Percentiles rank a stretch among this genome's conserved stretches.
Evolutionary conservation across 306 rosid genomes (phyloP).

Genomic region (Senna tora): DNA sequence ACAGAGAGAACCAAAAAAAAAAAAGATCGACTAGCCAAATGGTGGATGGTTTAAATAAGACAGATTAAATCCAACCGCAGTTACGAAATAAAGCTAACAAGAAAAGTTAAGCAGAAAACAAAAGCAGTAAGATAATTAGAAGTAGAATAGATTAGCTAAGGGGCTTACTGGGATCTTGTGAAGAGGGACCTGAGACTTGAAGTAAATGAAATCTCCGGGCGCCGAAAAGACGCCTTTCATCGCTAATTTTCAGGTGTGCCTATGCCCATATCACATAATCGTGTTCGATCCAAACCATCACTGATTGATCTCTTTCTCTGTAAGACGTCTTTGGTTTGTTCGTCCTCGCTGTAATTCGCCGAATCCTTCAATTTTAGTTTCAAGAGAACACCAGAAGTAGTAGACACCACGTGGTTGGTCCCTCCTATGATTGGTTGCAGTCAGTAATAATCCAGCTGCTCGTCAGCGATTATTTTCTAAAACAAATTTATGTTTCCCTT

Average conservation of each 20-base stretch:
- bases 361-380: not conserved
- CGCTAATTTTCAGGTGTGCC: constrained; percentile 41
- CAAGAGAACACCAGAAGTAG: not conserved
- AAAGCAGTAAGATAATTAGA: not conserved
- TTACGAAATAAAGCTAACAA: constrained; percentile 10
- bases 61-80: constrained; percentile 6
- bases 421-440: not conserved
- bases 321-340: not conserved
- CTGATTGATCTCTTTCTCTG: not conserved
- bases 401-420: constrained; percentile 21
- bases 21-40: not conserved
- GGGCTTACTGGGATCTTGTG: constrained; percentile 89
- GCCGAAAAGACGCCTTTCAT: constrained; percentile 97
- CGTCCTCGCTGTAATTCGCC: not conserved
- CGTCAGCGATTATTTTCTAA: too few relatives aligned
- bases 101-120: not conserved
- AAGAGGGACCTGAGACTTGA: constrained; percentile 98
- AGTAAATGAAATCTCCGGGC: constrained; percentile 97
- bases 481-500: not conserved
- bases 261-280: constrained; percentile 13
- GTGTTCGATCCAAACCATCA: not conserved
- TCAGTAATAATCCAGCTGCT: too few relatives aligned
- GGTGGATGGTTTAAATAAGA: not conserved
- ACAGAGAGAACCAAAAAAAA: not conserved
- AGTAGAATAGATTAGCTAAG: not conserved